Base-by-base conservation (phyloP, 768 basidiomycete genomes). In the Exidia glandulosa region DNA sequence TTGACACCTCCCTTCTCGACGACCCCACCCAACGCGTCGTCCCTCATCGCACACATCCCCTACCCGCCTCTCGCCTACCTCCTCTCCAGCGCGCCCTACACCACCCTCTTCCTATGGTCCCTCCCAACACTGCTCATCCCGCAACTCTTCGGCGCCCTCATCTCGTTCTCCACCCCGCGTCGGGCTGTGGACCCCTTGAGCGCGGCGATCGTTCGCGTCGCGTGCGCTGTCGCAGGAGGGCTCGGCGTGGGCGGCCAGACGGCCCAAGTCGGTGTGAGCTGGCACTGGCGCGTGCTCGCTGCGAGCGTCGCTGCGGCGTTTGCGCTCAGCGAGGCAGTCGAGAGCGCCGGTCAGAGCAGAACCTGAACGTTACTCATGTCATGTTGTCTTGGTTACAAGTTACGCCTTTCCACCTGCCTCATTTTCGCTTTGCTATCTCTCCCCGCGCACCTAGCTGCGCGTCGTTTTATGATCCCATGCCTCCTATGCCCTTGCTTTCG, bases 241-340 rank as follows among this genome's bases (percentile, higher is more conserved):
- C 66, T 81, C 41, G 83, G 86, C 63, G 54, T 55, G 33, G 45
- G 57, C 45, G 76, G 84, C 3, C 68, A 88, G 6, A 84, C 83
- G 4, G 69, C 72, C 36, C 73, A 76, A 31, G n/a, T n/a, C n/a
- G n/a, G n/a, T n/a, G n/a, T n/a, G n/a, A n/a, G n/a, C n/a, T n/a
- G n/a, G n/a, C n/a, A n/a, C n/a, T 80, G 80, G 76, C 78, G 86
- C 50, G 74, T 85, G 1, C 71, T 85, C 59, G 75, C 70, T 50
- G 82, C 86, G 0, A 71, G 76, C 3, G 71, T 86, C 32, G 76
- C 77, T 9, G 76, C 84, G 12, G 83, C 83, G 0, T 86, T 87
- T 65, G 81, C 86, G 2, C 84, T 86, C 63, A 81, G 85, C 1
- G 86, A 88, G 68, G 83, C 82, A 0, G 79, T 88, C 57, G 73